These are phyloP conservation scores for Aegle marmelos DNA, from an alignment of 345 rosid species.

Conservation along the genomic window DNA sequence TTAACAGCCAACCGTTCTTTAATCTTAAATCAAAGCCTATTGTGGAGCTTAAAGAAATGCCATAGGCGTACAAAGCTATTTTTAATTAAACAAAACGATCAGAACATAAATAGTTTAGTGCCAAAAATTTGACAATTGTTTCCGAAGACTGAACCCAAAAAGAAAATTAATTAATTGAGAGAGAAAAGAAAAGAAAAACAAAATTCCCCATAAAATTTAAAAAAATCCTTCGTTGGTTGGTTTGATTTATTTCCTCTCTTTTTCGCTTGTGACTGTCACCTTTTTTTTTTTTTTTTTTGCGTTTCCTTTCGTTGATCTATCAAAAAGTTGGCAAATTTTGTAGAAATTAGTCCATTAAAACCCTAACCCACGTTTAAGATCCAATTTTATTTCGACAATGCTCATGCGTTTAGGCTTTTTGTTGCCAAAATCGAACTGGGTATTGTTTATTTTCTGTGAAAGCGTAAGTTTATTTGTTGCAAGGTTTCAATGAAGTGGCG, in stretches of 20 bases:
- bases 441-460: background rate
- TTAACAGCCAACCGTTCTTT: background rate
- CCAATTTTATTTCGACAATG: constrained; percentile 1
- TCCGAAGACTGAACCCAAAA: background rate
- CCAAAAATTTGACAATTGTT: background rate
- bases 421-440: background rate
- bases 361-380: background rate
- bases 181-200: background rate
- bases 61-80: no score
- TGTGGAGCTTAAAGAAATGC: background rate
- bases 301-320: background rate
- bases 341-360: background rate
- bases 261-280: constrained; percentile 10
- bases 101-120: background rate
- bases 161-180: background rate
- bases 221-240: background rate
- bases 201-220: background rate
- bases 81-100: background rate
- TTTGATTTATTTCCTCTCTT: background rate
- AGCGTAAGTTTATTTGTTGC: background rate
- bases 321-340: background rate
- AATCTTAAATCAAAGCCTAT: background rate
- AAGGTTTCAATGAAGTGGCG: constrained; percentile 57
- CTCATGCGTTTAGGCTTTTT: background rate
- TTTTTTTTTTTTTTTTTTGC: no score